Base-by-base conservation (phyloP, 1,284 basidiomycete genomes). In the Heterobasidion irregulare region DNA sequence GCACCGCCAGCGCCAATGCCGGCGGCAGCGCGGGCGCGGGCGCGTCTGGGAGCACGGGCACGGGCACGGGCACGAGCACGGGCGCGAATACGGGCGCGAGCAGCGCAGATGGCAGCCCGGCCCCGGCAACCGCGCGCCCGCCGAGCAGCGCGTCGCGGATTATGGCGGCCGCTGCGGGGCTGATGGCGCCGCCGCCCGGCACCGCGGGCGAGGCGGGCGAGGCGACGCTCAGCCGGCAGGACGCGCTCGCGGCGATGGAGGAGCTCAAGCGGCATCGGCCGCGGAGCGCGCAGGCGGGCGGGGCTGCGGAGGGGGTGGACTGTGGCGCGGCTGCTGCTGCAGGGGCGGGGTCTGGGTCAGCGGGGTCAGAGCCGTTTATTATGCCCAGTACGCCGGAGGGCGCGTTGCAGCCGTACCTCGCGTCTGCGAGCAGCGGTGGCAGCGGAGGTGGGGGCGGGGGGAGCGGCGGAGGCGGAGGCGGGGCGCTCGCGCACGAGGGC, bases 401-500 rank as follows among this genome's bases (percentile, higher is more conserved):
- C 3, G 26, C 26, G 26, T 26, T 26, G 26, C 26, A 26, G 26
- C 26, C 26, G 26, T 26, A 26, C 26, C 38, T 41, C 38, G 12
- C 38, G 38, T 41, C 38, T 6, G 38, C 38, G 38, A n/a, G n/a
- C n/a, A 41, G 12, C 4, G 4, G 38, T 41, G 62, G 58, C 60
- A 8, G 46, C 13, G 18, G 46, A 18, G 26, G 9, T 10, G 9
- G 12, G 18, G 26, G 12, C 13, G 12, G 57, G 59, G 51, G n/a
- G 47, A 53, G 47, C 41, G 16, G 43, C 35, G 43, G 26, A n/a
- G 35, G 43, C 56, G 56, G 8, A 54, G 56, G 56, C 34, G n/a
- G n/a, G n/a, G 64, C 64, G 46, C 57, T 70, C 56, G 62, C 65
- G 52, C 83, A 87, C 59, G 80, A 85, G 61, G 89, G 86, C 0